phyloP scores from a whole-genome alignment of 1,284 basidiomycete species.

The Moesziomyces sp. region DNA sequence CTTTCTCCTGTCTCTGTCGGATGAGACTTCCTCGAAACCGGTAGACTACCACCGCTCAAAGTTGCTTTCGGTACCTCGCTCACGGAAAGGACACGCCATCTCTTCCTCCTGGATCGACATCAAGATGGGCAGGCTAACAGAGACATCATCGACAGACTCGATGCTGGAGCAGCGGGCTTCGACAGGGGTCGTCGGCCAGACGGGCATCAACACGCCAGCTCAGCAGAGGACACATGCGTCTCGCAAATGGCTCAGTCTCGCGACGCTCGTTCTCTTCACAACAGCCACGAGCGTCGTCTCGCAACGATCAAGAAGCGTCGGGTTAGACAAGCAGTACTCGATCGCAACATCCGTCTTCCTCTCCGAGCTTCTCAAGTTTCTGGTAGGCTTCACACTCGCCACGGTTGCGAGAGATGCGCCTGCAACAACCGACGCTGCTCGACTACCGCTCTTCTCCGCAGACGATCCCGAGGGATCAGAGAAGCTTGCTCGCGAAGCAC shows the following conservation, averaged over 20 bases:
- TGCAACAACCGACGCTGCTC: conserved; percentile 1
- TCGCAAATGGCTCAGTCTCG: conserved; percentile 32
- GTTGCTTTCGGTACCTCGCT: no score
- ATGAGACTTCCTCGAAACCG: no score
- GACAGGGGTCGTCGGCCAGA: neutral
- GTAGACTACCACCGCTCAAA: no score
- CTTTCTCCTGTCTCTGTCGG: no score
- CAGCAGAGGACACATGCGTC: neutral
- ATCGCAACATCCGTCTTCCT: conserved; percentile 34
- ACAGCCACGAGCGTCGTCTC: conserved; percentile 37
- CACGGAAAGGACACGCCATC: no score
- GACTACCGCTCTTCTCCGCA: conserved; percentile 21
- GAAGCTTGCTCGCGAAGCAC: neutral
- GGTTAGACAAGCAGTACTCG: conserved; percentile 12
- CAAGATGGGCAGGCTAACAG: no score
- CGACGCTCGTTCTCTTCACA: conserved; percentile 33
- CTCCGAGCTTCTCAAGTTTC: conserved; percentile 34
- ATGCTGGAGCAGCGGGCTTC: neutral
- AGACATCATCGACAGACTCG: neutral
- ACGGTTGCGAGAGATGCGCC: neutral
- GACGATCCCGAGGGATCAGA: neutral
- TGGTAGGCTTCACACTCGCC: conserved; percentile 18
- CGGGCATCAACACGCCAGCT: neutral
- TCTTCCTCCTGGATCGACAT: no score
- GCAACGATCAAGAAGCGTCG: conserved; percentile 23